Evolutionary conservation across 805 yeast genomes (phyloP).

Genomic region (Zygosaccharomyces kombuchaensis): DNA sequence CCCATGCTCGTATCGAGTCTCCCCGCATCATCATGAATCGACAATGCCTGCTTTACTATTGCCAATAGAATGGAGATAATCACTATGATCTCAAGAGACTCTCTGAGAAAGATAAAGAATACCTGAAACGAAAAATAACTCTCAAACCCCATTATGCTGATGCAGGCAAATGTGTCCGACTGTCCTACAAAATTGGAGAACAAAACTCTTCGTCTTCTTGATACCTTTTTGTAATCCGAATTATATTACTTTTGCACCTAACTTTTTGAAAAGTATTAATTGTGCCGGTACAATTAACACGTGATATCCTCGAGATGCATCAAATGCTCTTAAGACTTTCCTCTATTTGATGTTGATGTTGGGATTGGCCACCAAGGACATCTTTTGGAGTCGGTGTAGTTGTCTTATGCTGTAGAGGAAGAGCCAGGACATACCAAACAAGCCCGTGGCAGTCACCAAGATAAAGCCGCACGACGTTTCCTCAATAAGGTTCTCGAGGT

Average conservation of each 20-base stretch:
- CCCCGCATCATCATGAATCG: constrained; percentile 32
- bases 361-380: constrained; percentile 58
- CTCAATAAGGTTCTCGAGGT: constrained; percentile 86
- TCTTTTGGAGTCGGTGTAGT: constrained; percentile 61
- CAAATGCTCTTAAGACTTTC: not conserved
- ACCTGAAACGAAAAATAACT: constrained; percentile 66
- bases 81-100: constrained; percentile 71
- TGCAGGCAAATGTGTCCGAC: not conserved
- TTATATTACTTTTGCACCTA: constrained; percentile 3
- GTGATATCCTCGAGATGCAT: not conserved
- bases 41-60: constrained; percentile 58
- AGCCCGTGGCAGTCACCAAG: constrained; percentile 39
- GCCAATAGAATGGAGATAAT: constrained; percentile 71
- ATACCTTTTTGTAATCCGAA: not conserved
- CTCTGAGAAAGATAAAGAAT: constrained; percentile 68
- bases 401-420: constrained; percentile 52
- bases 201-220: not conserved
- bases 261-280: not conserved
- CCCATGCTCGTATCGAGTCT: not conserved
- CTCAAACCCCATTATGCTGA: constrained; percentile 33
- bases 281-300: not conserved
- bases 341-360: constrained; percentile 9
- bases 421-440: constrained; percentile 45
- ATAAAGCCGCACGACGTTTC: constrained; percentile 69
- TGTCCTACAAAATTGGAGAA: not conserved